Evolutionary conservation across 768 basidiomycete genomes (phyloP).

Genomic region (Auriscalpium orientale): DNA sequence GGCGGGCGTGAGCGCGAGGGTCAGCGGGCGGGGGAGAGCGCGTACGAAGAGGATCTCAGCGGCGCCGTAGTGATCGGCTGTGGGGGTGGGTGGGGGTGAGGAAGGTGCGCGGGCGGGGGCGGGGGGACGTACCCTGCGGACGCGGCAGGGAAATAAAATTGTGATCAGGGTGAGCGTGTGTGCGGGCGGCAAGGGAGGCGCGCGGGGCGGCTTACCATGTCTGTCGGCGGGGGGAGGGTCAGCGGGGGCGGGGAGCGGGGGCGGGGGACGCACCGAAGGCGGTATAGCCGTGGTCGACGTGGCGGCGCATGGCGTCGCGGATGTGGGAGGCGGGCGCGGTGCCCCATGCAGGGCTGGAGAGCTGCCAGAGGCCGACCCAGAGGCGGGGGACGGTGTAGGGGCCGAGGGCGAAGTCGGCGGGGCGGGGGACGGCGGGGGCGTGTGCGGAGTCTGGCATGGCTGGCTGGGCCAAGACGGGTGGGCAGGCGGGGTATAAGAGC

Average conservation of each 20-base stretch:
- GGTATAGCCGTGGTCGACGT: slow-evolving; percentile 54
- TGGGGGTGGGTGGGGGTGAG: background rate
- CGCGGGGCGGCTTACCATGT: slow-evolving; percentile 41
- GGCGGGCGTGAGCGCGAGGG: background rate
- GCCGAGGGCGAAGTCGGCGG: slow-evolving; percentile 38
- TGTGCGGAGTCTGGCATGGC: slow-evolving; percentile 24
- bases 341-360: slow-evolving; percentile 83
- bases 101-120: background rate
- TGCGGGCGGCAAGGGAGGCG: background rate
- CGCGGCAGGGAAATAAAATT: background rate
- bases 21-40: background rate
- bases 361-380: slow-evolving; percentile 80
- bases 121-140: background rate
- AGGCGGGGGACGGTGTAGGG: slow-evolving; percentile 53
- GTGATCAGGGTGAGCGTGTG: background rate
- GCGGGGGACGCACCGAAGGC: slow-evolving; percentile 46
- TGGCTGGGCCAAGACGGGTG: background rate
- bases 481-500: background rate
- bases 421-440: too few species aligned
- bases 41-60: slow-evolving; percentile 73
- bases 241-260: slow-evolving; percentile 3
- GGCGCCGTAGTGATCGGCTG: slow-evolving; percentile 84
- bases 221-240: slow-evolving; percentile 24
- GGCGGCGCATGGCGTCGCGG: slow-evolving; percentile 56
- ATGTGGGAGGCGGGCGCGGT: slow-evolving; percentile 59